Evolutionary conservation across 768 basidiomycete genomes (phyloP).

Genomic region (Rhodotorula taiwanensis): DNA sequence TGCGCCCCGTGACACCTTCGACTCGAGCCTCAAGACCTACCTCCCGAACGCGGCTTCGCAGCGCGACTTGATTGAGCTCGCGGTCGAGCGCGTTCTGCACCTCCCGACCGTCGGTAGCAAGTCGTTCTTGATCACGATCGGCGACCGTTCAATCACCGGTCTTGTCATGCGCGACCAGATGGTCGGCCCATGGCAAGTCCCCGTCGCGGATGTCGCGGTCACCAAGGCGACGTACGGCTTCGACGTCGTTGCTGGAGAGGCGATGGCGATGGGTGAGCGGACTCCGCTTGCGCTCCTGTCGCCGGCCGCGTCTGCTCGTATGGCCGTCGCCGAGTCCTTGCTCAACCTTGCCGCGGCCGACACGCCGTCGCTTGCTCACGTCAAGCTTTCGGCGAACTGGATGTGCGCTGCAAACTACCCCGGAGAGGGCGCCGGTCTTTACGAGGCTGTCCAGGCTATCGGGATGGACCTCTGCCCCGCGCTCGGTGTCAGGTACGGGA

Average conservation of each 20-base stretch:
- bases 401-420: slow-evolving; percentile 85
- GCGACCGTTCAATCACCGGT: slow-evolving; percentile 87
- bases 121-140: slow-evolving; percentile 96
- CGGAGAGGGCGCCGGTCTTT: slow-evolving; percentile 75
- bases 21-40: slow-evolving; percentile 62
- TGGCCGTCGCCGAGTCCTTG: slow-evolving; percentile 90
- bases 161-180: slow-evolving; percentile 95
- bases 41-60: slow-evolving; percentile 45
- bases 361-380: slow-evolving; percentile 59
- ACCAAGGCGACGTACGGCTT: slow-evolving; percentile 94
- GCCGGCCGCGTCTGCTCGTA: slow-evolving; percentile 83
- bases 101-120: slow-evolving; percentile 92
- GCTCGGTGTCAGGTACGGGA: slow-evolving; percentile 59
- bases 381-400: slow-evolving; percentile 99
- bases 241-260: slow-evolving; percentile 73
- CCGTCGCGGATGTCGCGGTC: slow-evolving; percentile 93
- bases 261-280: slow-evolving; percentile 98
- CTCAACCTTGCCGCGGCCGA: slow-evolving; percentile 82
- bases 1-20: slow-evolving; percentile 55
- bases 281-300: slow-evolving; percentile 83
- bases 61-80: slow-evolving; percentile 52
- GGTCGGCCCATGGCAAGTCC: slow-evolving; percentile 98
- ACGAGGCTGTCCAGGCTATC: slow-evolving; percentile 74
- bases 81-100: slow-evolving; percentile 72
- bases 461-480: slow-evolving; percentile 90